These are phyloP conservation scores for Cercospora zeina DNA, from an alignment of 2,329 filamentous ascomycete genomes.

Conservation along the genomic window DNA sequence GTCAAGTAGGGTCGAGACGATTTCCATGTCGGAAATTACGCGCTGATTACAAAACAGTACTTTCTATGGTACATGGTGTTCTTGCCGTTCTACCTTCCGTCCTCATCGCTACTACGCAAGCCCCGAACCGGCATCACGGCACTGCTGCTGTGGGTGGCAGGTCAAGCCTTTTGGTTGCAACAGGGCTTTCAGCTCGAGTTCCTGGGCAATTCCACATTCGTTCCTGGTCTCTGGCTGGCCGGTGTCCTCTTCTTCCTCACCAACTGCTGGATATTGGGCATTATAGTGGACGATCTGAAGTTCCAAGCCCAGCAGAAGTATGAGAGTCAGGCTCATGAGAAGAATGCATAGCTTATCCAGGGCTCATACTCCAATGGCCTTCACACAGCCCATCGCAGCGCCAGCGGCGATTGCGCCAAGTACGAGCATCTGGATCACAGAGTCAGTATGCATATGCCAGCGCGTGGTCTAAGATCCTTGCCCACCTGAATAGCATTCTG, in stretches of 20 bases:
- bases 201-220: constrained; percentile 76
- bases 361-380: constrained; percentile 49
- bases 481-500: constrained; percentile 57
- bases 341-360: constrained; percentile 17
- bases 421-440: constrained; percentile 57
- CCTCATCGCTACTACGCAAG: constrained; percentile 67
- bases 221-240: constrained; percentile 76
- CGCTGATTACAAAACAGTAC: constrained; percentile 61
- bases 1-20: constrained; percentile 65
- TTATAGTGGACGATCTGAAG: constrained; percentile 70
- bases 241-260: constrained; percentile 78
- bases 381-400: constrained; percentile 64
- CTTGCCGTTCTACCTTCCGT: constrained; percentile 83
- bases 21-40: background rate
- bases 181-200: constrained; percentile 55
- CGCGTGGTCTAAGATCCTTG: too few species aligned
- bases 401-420: constrained; percentile 66
- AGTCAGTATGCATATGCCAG: background rate
- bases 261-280: constrained; percentile 83
- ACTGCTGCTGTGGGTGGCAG: constrained; percentile 69
- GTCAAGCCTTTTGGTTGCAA: constrained; percentile 60
- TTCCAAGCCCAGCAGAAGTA: background rate
- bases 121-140: constrained; percentile 65
- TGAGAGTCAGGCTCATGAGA: constrained; percentile 5
- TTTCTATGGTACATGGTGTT: constrained; percentile 98